These are phyloP conservation scores for Sphagnum contortum DNA, from an alignment of 225 moss, liverwort and hornwort species.

Conservation along the genomic window DNA sequence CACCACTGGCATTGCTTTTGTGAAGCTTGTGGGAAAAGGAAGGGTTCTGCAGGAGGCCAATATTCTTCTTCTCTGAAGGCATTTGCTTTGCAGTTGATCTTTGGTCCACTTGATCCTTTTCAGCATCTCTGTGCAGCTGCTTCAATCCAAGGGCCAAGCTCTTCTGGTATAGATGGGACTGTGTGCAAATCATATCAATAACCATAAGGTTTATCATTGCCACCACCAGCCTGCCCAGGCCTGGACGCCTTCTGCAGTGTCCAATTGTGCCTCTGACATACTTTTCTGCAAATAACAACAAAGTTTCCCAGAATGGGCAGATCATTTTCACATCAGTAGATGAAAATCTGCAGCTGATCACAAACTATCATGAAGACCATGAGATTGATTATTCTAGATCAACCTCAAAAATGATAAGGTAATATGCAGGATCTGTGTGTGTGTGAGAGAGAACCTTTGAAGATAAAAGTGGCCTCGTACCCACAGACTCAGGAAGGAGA, in stretches of 20 bases:
- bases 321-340: too few relatives aligned
- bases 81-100: slow-evolving; percentile 10
- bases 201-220: slow-evolving; percentile 12
- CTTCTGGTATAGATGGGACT: slow-evolving; percentile 11
- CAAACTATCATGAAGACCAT: too few relatives aligned
- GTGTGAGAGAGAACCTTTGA: too few relatives aligned
- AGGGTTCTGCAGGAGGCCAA: slow-evolving; percentile 63
- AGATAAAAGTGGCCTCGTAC: too few relatives aligned
- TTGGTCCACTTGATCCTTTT: slow-evolving; percentile 12
- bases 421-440: too few relatives aligned
- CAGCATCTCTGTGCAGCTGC: slow-evolving; percentile 58
- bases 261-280: slow-evolving; percentile 56
- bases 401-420: too few relatives aligned
- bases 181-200: too few relatives aligned
- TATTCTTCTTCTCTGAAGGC: slow-evolving; percentile 36
- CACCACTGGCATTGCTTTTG: slow-evolving; percentile 1
- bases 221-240: slow-evolving; percentile 88
- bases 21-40: slow-evolving; percentile 11
- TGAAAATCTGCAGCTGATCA: too few relatives aligned
- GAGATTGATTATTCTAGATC: too few relatives aligned
- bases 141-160: slow-evolving; percentile 53
- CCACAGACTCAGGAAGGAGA: too few relatives aligned
- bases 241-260: slow-evolving; percentile 72
- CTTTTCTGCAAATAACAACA: too few relatives aligned
- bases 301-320: too few relatives aligned